Evolutionary conservation across 179 eudicot genomes (phyloP).

Genomic region (Gypsophila paniculata): DNA sequence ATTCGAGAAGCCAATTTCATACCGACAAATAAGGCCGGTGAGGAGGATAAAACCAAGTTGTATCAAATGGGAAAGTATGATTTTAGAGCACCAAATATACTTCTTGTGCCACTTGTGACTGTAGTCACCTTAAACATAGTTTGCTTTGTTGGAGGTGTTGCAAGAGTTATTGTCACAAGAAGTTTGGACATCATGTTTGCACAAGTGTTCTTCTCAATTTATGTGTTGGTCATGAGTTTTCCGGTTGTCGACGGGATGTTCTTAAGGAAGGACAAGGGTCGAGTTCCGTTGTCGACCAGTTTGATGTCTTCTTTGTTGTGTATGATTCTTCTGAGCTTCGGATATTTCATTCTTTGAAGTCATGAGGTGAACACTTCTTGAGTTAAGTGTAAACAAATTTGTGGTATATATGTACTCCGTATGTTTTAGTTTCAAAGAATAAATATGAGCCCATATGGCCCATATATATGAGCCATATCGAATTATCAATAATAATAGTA

Average conservation of each 20-base stretch:
- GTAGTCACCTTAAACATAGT: constrained; percentile 39
- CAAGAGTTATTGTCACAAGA: constrained; percentile 9
- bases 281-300: constrained; percentile 32
- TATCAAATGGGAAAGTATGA: constrained; percentile 52
- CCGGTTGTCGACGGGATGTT: constrained; percentile 59
- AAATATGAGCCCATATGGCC: no score
- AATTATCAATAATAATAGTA: no score
- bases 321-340: constrained; percentile 26
- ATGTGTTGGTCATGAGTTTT: constrained; percentile 30
- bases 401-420: no score
- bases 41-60: constrained; percentile 33
- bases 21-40: constrained; percentile 48
- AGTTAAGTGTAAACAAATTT: background rate
- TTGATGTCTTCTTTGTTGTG: constrained; percentile 24
- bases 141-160: constrained; percentile 38
- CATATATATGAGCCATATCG: no score
- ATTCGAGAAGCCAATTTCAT: constrained; percentile 41
- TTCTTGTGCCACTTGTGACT: constrained; percentile 45
- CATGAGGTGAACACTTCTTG: background rate
- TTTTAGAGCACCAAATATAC: constrained; percentile 43
- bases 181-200: constrained; percentile 32
- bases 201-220: constrained; percentile 44
- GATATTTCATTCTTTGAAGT: constrained; percentile 20
- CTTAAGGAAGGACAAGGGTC: constrained; percentile 47
- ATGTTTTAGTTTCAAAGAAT: no score